Evolutionary conservation across 2,329 filamentous ascomycete species (phyloP).

Genomic region (Westerdykella sp.): DNA sequence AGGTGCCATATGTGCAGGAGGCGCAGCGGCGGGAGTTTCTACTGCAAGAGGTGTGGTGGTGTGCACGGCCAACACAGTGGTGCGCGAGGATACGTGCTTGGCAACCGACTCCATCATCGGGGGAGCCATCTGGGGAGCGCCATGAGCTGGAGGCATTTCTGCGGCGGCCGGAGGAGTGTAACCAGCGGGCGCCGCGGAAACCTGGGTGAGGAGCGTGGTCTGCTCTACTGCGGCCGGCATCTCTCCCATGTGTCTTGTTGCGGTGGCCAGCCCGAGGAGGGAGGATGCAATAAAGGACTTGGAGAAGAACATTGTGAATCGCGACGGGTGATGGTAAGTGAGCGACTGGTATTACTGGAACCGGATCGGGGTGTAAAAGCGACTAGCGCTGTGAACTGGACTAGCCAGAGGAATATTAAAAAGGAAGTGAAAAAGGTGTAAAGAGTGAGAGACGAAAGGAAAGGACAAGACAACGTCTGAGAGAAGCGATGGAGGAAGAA

Average conservation of each 20-base stretch:
- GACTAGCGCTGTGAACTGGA: constrained; percentile 38
- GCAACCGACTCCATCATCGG: not conserved
- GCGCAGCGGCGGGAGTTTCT: constrained; percentile 10
- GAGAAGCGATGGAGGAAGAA: constrained; percentile 25
- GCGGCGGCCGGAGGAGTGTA: no score
- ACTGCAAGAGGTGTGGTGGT: constrained; percentile 7
- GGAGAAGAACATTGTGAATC: constrained; percentile 30
- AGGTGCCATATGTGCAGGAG: constrained; percentile 6
- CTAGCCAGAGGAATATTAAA: constrained; percentile 35
- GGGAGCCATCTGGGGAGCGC: not conserved
- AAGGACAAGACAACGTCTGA: constrained; percentile 20
- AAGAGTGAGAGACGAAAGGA: constrained; percentile 20
- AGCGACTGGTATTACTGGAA: constrained; percentile 23
- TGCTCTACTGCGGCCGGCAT: not conserved
- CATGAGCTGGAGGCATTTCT: not conserved
- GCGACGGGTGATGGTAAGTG: constrained; percentile 13
- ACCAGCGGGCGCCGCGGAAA: no score
- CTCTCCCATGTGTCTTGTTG: constrained; percentile 16
- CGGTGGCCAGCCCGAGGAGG: constrained; percentile 25
- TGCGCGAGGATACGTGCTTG: not conserved
- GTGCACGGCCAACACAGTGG: not conserved
- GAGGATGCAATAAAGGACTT: constrained; percentile 26
- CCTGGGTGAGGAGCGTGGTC: no score
- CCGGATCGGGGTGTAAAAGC: constrained; percentile 21
- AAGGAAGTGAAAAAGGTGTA: constrained; percentile 11